Percentiles rank a stretch among this genome's conserved stretches.
These are phyloP conservation scores for Clohesyomyces aquaticus DNA, from an alignment of 495 filamentous ascomycete genomes.

Conservation along the genomic window DNA sequence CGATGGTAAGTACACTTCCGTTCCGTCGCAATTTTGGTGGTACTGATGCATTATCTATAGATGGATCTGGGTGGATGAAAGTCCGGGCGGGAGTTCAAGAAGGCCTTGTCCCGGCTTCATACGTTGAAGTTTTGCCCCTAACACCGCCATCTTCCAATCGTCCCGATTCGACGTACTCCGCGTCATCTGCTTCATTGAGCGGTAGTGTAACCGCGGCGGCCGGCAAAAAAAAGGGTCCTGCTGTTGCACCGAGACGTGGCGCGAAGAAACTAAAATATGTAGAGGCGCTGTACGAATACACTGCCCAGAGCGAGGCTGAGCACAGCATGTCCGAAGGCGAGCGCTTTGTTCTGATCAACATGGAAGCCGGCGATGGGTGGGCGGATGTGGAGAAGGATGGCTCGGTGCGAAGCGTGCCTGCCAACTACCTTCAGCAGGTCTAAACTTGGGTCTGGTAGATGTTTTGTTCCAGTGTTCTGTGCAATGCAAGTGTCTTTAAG, in stretches of 20 bases:
- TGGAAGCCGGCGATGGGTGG: slow-evolving; percentile 92
- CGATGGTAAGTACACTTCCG: slow-evolving; percentile 67
- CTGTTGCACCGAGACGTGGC: slow-evolving; percentile 86
- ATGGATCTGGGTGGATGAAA: slow-evolving; percentile 89
- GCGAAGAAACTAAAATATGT: slow-evolving; percentile 96
- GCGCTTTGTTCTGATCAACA: slow-evolving; percentile 81
- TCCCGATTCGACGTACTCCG: slow-evolving; percentile 71
- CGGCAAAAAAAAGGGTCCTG: slow-evolving; percentile 86
- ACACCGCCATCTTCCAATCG: slow-evolving; percentile 48
- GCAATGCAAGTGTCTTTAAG: neutral
- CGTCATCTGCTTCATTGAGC: slow-evolving; percentile 41
- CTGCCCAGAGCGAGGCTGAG: slow-evolving; percentile 81
- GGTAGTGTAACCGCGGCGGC: slow-evolving; percentile 36
- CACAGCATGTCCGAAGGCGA: slow-evolving; percentile 91
- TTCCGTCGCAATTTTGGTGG: neutral
- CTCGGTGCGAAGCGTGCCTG: slow-evolving; percentile 88
- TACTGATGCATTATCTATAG: slow-evolving; percentile 50
- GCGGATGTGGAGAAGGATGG: slow-evolving; percentile 92
- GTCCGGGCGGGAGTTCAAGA: slow-evolving; percentile 69
- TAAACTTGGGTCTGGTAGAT: slow-evolving; percentile 27
- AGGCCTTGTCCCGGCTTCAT: slow-evolving; percentile 85
- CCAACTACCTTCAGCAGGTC: slow-evolving; percentile 86
- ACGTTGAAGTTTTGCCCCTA: slow-evolving; percentile 61
- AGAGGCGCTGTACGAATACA: slow-evolving; percentile 90
- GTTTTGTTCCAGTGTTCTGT: neutral